Percentiles rank a stretch among this genome's conserved stretches.
Conservation (phyloP, 2,329 filamentous ascomycete genomes). For the Penicillium sp. region DNA sequence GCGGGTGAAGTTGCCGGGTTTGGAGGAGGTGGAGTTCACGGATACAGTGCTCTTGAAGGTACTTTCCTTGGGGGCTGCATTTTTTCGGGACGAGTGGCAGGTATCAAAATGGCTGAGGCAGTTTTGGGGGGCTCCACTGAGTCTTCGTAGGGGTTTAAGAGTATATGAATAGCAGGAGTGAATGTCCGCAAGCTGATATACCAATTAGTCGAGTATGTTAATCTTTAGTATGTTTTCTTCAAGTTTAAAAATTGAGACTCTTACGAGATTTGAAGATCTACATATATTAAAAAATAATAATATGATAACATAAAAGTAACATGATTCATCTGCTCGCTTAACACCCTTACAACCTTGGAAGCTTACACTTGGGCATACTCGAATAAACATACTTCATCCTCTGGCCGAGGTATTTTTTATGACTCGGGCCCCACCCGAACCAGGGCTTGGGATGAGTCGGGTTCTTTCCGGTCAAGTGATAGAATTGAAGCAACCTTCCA, state of each 20-base stretch:
- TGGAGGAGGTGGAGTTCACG: constrained; percentile 1
- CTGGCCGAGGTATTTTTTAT: no score
- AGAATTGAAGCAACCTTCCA: no score
- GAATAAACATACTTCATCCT: no score
- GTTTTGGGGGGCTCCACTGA: not conserved
- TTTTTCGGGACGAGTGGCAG: constrained; percentile 1
- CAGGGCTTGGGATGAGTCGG: no score
- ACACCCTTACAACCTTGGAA: no score
- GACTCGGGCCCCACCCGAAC: no score
- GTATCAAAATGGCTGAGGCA: not conserved
- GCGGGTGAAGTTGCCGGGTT: not conserved
- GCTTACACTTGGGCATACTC: no score
- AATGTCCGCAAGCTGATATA: not conserved
- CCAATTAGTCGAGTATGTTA: not conserved
- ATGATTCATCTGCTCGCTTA: not conserved
- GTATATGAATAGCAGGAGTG: not conserved
- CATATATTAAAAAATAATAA: not conserved
- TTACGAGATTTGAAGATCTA: not conserved
- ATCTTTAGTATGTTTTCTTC: not conserved
- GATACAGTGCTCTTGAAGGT: constrained; percentile 1
- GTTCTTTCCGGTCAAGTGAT: no score
- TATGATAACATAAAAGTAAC: not conserved
- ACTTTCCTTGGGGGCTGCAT: constrained; percentile 2
- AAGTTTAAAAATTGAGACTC: not conserved
- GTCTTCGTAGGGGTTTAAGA: not conserved